These are phyloP conservation scores for Panicum hallii DNA, from an alignment of 202 grass and related monocot species.

Conservation along the genomic window DNA sequence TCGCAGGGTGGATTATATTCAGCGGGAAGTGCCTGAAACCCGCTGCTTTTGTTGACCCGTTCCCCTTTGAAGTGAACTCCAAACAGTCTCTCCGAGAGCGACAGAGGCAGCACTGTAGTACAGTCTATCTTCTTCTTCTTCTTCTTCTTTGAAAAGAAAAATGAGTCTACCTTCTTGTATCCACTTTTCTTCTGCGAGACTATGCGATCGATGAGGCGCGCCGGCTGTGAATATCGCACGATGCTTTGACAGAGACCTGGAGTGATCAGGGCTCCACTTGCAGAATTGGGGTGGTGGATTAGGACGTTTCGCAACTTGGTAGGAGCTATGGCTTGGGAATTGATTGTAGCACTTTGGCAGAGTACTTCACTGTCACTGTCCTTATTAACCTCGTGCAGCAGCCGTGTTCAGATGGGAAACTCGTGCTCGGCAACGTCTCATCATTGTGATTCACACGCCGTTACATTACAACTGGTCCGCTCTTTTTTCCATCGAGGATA, in stretches of 20 bases:
- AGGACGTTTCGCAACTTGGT: conserved; percentile 15
- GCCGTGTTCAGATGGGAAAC: conserved; percentile 1
- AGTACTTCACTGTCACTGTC: neutral
- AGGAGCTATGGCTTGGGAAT: neutral
- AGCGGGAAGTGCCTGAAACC: neutral
- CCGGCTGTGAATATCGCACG: conserved; percentile 12
- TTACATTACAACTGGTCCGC: neutral
- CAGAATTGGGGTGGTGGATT: conserved; percentile 9
- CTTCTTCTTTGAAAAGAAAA: neutral
- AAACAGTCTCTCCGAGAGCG: neutral
- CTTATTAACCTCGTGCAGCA: neutral
- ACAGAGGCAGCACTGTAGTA: neutral
- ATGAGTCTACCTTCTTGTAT: neutral
- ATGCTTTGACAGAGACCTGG: neutral
- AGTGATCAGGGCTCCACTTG: neutral
- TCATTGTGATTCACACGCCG: conserved; percentile 2
- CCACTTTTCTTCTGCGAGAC: too few relatives aligned
- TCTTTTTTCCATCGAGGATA: neutral
- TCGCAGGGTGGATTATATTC: conserved; percentile 3
- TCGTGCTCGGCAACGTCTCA: neutral
- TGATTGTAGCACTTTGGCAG: neutral
- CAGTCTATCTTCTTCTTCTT: neutral
- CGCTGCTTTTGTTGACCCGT: conserved; percentile 35
- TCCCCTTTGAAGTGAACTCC: neutral
- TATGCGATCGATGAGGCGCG: conserved; percentile 14